Conservation (phyloP, 1,284 basidiomycete species). For the Cryptococcus maquisensis region DNA sequence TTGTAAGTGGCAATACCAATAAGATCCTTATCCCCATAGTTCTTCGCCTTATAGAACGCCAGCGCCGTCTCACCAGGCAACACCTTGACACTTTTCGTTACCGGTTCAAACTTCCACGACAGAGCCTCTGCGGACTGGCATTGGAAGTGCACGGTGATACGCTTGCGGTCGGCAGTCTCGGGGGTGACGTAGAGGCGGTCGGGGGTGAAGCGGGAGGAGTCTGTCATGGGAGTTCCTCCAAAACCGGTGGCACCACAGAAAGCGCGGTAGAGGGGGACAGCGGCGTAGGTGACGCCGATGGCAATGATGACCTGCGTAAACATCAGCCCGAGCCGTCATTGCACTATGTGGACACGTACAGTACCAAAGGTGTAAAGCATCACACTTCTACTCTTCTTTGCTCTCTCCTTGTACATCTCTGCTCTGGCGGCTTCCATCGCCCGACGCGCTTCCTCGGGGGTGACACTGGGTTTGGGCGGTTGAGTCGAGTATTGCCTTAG, state of each 20-base stretch:
- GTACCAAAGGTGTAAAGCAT: slow-evolving; percentile 39
- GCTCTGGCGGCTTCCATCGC: slow-evolving; percentile 23
- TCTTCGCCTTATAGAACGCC: slow-evolving; percentile 95
- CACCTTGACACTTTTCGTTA: slow-evolving; percentile 84
- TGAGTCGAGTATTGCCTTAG: not conserved
- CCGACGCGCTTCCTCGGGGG: slow-evolving; percentile 12
- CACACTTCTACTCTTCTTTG: slow-evolving; percentile 31
- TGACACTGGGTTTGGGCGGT: not conserved
- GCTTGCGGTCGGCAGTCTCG: slow-evolving; percentile 56
- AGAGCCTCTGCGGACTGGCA: slow-evolving; percentile 83
- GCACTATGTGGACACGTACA: slow-evolving; percentile 16
- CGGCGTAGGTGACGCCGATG: slow-evolving; percentile 85
- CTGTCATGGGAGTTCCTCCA: slow-evolving; percentile 87
- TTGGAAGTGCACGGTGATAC: slow-evolving; percentile 92
- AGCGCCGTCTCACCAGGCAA: slow-evolving; percentile 93
- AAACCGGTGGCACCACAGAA: slow-evolving; percentile 98
- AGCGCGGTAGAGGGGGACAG: slow-evolving; percentile 93
- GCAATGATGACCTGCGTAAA: slow-evolving; percentile 68
- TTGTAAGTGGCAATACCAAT: slow-evolving; percentile 99
- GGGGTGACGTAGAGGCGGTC: slow-evolving; percentile 74
- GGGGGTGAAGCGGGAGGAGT: slow-evolving; percentile 71
- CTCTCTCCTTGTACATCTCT: slow-evolving; percentile 35
- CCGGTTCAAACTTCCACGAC: slow-evolving; percentile 89
- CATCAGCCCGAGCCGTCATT: not conserved
- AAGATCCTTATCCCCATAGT: slow-evolving; percentile 76